phyloP scores from a whole-genome alignment of 2,329 filamentous ascomycete species.

The Fusarium citri region DNA sequence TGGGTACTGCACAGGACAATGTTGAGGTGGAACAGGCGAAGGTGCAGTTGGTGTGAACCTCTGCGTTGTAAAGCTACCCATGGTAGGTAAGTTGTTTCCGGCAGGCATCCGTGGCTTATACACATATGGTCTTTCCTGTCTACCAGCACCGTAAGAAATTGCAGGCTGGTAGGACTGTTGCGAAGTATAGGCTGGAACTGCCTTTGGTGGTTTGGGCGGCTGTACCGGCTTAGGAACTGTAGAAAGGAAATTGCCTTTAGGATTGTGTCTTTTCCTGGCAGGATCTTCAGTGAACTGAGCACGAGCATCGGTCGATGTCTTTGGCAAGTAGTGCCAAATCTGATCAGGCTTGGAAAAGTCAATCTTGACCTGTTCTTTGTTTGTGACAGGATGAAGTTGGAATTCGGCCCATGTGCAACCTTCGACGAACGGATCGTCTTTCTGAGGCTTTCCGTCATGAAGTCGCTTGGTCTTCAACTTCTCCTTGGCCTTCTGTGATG shows the following conservation, averaged over 20 bases:
- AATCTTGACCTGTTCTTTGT: constrained; percentile 73
- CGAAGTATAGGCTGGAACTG: constrained; percentile 45
- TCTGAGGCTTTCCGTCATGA: constrained; percentile 70
- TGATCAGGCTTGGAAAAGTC: constrained; percentile 79
- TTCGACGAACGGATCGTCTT: constrained; percentile 75
- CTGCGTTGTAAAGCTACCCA: constrained; percentile 44
- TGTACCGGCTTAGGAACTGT: constrained; percentile 70
- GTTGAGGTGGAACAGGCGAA: constrained; percentile 13
- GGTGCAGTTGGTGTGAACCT: constrained; percentile 37
- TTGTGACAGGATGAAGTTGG: constrained; percentile 68
- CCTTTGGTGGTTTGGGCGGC: constrained; percentile 60
- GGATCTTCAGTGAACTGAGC: constrained; percentile 90
- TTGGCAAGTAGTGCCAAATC: constrained; percentile 90
- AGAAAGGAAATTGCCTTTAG: constrained; percentile 78
- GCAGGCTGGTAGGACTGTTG: constrained; percentile 46
- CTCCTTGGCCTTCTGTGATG: constrained; percentile 70
- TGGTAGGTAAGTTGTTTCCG: constrained; percentile 39
- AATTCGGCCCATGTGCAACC: constrained; percentile 85
- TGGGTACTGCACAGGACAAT: constrained; percentile 26
- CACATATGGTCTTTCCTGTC: constrained; percentile 61
- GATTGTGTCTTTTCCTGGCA: constrained; percentile 68
- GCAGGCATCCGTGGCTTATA: constrained; percentile 62
- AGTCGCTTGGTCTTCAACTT: constrained; percentile 75
- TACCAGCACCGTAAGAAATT: constrained; percentile 21
- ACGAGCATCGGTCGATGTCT: constrained; percentile 87